phyloP scores from a whole-genome alignment of 805 yeast genomes.

The Komagataella kurtzmanii region DNA sequence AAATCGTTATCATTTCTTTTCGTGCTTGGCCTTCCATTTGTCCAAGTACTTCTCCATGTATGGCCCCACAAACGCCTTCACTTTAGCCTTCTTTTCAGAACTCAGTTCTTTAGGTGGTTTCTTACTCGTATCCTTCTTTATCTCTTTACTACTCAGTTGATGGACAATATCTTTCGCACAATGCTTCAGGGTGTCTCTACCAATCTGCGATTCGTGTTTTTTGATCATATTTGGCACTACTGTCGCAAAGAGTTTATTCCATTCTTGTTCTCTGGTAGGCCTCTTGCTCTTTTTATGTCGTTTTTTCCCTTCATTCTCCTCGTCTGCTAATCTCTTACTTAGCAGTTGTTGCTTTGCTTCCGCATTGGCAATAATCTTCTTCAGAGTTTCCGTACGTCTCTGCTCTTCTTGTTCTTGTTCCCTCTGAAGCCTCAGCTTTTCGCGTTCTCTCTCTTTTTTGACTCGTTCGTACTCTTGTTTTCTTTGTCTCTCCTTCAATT shows the following conservation, averaged over 20 bases:
- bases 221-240: constrained; percentile 71
- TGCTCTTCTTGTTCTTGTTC: constrained; percentile 21
- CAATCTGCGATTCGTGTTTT: constrained; percentile 50
- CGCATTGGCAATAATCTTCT: constrained; percentile 15
- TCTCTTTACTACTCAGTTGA: constrained; percentile 55
- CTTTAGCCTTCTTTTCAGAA: constrained; percentile 53
- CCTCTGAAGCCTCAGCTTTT: constrained; percentile 14
- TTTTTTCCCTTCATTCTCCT: constrained; percentile 9
- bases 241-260: constrained; percentile 47
- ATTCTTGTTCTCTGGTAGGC: constrained; percentile 8
- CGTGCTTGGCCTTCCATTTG: background rate
- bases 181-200: constrained; percentile 58
- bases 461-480: constrained; percentile 17
- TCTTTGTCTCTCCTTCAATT: constrained; percentile 13
- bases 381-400: constrained; percentile 12
- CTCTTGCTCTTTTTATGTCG: background rate
- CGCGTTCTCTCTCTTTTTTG: constrained; percentile 14
- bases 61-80: constrained; percentile 44
- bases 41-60: constrained; percentile 57
- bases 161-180: constrained; percentile 73
- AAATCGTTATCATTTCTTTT: too few relatives aligned
- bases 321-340: constrained; percentile 16
- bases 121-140: constrained; percentile 26
- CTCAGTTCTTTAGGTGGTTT: constrained; percentile 43
- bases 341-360: constrained; percentile 18